Evolutionary conservation across 2,329 filamentous ascomycete genomes (phyloP).

Genomic region (Fusarium armeniacum): DNA sequence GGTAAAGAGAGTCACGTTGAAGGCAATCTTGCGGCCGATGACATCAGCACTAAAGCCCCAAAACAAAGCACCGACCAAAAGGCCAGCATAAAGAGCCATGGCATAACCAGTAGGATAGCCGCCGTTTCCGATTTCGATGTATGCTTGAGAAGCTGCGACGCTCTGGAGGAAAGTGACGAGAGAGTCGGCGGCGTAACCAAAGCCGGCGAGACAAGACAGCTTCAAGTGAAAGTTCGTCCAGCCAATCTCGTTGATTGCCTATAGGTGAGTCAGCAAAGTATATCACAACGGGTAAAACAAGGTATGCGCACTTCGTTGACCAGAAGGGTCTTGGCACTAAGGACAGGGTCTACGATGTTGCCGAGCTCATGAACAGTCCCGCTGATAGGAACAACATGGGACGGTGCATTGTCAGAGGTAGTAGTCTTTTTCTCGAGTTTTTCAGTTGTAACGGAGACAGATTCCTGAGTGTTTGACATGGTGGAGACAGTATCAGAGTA

Average conservation of each 20-base stretch:
- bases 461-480: conserved; percentile 2
- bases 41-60: conserved; percentile 37
- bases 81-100: conserved; percentile 19
- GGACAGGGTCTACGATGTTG: background rate
- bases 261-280: accelerated
- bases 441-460: background rate
- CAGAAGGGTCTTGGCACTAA: conserved; percentile 6
- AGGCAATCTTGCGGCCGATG: conserved; percentile 23
- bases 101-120: conserved; percentile 21
- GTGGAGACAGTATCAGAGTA: background rate
- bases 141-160: conserved; percentile 19
- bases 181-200: conserved; percentile 54
- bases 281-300: accelerated
- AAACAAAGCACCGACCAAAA: conserved; percentile 22
- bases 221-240: conserved; percentile 72
- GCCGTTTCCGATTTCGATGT: conserved; percentile 12
- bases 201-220: conserved; percentile 73
- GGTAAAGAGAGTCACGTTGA: conserved; percentile 28
- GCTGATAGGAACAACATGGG: background rate
- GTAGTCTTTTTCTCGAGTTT: conserved; percentile 1
- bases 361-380: conserved; percentile 7
- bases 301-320: conserved; percentile 1
- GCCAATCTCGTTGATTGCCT: conserved; percentile 70
- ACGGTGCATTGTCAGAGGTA: conserved; percentile 2
- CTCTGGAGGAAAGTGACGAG: conserved; percentile 19